Conservation (phyloP, 257 asterid species). For the Fraxinus excelsior region DNA sequence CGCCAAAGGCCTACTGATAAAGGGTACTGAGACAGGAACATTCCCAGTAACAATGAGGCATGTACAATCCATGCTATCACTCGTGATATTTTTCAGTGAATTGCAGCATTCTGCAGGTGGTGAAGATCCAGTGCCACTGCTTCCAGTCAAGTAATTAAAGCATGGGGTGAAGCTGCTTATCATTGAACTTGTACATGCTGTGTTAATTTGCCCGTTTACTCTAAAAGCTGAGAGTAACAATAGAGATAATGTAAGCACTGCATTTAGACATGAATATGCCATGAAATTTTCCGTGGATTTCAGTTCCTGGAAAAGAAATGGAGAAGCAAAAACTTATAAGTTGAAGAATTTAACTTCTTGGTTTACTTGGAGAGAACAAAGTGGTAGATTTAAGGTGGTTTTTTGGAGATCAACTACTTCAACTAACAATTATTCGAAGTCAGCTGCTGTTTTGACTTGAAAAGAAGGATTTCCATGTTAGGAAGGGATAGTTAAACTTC, state of each 20-base stretch:
- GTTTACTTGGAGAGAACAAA: conserved; percentile 14
- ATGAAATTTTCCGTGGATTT: conserved; percentile 21
- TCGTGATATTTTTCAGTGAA: conserved; percentile 47
- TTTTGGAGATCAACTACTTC: conserved; percentile 68
- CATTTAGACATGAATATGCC: conserved; percentile 19
- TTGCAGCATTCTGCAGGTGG: conserved; percentile 63
- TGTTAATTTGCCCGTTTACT: conserved; percentile 55
- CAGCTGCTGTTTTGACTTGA: conserved; percentile 18
- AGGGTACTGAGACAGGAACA: conserved; percentile 66
- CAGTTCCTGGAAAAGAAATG: background rate
- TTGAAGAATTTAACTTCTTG: no score
- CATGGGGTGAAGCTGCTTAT: conserved; percentile 63
- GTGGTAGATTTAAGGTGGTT: conserved; percentile 43
- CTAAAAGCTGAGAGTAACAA: conserved; percentile 3
- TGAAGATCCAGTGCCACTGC: conserved; percentile 51
- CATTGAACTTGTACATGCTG: conserved; percentile 59
- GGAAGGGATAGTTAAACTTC: conserved; percentile 19
- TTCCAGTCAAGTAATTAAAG: conserved; percentile 59
- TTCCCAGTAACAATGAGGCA: conserved; percentile 75
- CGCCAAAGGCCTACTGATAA: conserved; percentile 44
- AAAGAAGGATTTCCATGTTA: conserved; percentile 21
- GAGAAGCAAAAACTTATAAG: background rate
- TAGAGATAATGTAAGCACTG: conserved; percentile 24
- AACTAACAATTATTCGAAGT: conserved; percentile 30
- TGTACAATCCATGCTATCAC: conserved; percentile 55